phyloP scores from a whole-genome alignment of 2,329 filamentous ascomycete species.

The Zymoseptoria brevis region DNA sequence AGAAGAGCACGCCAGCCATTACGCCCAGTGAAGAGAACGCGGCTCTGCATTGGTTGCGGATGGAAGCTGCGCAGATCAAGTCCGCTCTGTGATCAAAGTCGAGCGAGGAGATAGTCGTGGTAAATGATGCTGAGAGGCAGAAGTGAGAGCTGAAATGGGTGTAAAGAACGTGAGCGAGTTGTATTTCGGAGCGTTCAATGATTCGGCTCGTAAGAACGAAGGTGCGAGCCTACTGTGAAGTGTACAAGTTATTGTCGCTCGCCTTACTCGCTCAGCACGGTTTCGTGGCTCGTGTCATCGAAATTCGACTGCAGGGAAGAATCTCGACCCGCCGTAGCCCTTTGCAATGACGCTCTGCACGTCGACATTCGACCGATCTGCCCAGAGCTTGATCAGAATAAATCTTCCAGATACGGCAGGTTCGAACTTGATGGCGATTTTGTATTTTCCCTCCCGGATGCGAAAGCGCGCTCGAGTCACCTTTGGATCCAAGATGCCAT shows the following conservation, averaged over 20 bases:
- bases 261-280: too few relatives aligned
- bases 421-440: conserved; percentile 79
- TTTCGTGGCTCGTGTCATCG: background rate
- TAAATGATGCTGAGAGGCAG: background rate
- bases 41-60: background rate
- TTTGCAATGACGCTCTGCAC: conserved; percentile 78
- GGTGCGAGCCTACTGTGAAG: too few relatives aligned
- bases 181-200: too few relatives aligned
- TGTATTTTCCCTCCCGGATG: conserved; percentile 73
- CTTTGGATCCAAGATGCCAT: conserved; percentile 20
- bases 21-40: background rate
- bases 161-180: background rate
- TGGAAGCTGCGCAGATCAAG: background rate
- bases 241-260: too few relatives aligned
- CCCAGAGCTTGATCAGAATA: conserved; percentile 87
- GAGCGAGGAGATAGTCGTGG: background rate
- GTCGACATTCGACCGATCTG: conserved; percentile 72
- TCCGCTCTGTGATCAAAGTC: background rate
- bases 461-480: conserved; percentile 65
- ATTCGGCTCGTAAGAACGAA: too few relatives aligned
- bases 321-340: conserved; percentile 79
- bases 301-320: conserved; percentile 45
- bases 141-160: background rate
- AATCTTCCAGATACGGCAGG: conserved; percentile 64
- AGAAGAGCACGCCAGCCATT: background rate